A percentile compares a stretch with the other conserved stretches of the same genome.
Evolutionary conservation across 2,329 filamentous ascomycete genomes (phyloP).

Genomic region (Nemania sp.): DNA sequence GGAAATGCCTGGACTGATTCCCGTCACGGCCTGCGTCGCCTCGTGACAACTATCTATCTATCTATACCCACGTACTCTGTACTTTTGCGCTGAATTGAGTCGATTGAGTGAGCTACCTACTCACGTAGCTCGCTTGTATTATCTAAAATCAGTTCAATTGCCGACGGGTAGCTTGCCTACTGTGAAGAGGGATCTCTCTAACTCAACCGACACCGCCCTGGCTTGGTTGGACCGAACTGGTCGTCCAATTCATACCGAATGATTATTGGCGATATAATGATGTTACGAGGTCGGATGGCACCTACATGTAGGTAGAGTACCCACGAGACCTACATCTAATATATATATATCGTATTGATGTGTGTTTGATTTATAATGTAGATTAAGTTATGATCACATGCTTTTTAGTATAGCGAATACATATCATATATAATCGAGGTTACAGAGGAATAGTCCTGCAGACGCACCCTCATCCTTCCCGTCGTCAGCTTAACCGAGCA

Average conservation of each 20-base stretch:
- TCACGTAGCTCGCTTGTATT: neutral
- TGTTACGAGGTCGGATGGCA: neutral
- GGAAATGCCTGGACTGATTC: neutral
- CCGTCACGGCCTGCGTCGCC: neutral
- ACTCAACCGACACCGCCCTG: neutral
- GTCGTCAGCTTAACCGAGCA: constrained; percentile 1
- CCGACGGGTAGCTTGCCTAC: neutral
- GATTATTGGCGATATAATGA: no score
- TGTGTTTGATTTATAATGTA: no score
- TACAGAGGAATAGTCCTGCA: constrained; percentile 5
- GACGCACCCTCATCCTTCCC: neutral
- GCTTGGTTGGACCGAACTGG: neutral
- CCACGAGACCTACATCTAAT: no score
- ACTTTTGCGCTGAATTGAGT: constrained; percentile 7
- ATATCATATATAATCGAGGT: no score
- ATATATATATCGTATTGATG: no score
- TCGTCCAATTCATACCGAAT: no score
- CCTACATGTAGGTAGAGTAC: no score
- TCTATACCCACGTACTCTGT: constrained; percentile 19
- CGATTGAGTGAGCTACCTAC: neutral
- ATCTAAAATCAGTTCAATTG: neutral
- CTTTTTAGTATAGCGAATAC: neutral
- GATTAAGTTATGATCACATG: neutral
- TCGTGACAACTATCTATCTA: constrained; percentile 6
- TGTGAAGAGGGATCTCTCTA: neutral